Conservation (phyloP, 2,329 filamentous ascomycete genomes). For the Westerdykella ornata region DNA sequence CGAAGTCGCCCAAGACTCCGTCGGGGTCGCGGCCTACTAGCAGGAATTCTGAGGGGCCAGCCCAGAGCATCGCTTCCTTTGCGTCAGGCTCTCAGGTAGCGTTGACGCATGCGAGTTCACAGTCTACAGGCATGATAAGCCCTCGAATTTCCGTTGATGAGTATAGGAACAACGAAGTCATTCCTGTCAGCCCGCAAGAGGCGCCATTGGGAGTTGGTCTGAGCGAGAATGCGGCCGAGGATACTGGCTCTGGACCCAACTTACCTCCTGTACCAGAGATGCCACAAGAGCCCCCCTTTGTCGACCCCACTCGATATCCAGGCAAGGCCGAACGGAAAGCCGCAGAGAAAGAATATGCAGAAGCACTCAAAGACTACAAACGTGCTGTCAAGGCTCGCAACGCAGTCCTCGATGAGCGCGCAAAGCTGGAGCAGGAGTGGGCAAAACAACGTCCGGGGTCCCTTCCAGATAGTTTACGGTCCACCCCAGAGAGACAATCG, state of each 20-base stretch:
- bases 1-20: constrained; percentile 38
- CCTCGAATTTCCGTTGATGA: constrained; percentile 45
- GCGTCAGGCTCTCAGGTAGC: constrained; percentile 10
- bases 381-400: constrained; percentile 60
- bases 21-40: constrained; percentile 16
- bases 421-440: constrained; percentile 50
- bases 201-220: constrained; percentile 1
- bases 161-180: constrained; percentile 34
- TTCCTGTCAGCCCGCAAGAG: constrained; percentile 26
- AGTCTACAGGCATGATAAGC: constrained; percentile 21
- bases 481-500: no score
- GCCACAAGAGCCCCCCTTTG: constrained; percentile 50
- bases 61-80: not conserved
- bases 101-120: constrained; percentile 8
- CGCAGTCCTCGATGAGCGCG: constrained; percentile 56
- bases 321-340: constrained; percentile 62
- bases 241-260: constrained; percentile 7
- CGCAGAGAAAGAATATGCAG: constrained; percentile 61
- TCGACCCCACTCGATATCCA: constrained; percentile 53
- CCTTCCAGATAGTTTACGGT: not conserved
- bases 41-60: constrained; percentile 4
- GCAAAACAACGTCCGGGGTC: constrained; percentile 26
- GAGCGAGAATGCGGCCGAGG: constrained; percentile 12
- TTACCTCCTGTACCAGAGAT: constrained; percentile 46
- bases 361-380: constrained; percentile 58